Percentiles rank a stretch among this genome's conserved stretches.
phyloP scores from a whole-genome alignment of 2,329 filamentous ascomycete species.

The Botrytis deweyae region DNA sequence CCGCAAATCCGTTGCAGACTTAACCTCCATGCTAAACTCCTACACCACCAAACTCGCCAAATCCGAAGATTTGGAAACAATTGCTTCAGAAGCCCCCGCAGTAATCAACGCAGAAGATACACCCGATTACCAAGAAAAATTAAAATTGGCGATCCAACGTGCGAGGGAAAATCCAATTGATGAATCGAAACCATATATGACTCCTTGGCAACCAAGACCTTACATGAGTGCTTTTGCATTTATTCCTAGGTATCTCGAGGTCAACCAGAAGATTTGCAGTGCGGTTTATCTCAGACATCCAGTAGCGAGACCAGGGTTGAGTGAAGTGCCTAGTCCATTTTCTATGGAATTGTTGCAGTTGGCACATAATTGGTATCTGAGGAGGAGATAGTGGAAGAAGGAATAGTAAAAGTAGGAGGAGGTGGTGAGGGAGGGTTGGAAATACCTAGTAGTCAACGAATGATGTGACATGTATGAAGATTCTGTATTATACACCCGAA shows the following conservation, averaged over 20 bases:
- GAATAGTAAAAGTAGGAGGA: not conserved
- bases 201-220: conserved; percentile 82
- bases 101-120: conserved; percentile 27
- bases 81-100: not conserved
- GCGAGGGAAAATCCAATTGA: conserved; percentile 75
- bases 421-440: not conserved
- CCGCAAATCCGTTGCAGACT: not conserved
- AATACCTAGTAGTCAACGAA: not conserved
- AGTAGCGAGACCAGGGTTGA: conserved; percentile 76
- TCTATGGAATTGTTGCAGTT: conserved; percentile 67
- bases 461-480: conserved; percentile 28
- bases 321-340: conserved; percentile 86
- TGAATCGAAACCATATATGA: conserved; percentile 76
- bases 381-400: conserved; percentile 37
- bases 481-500: conserved; percentile 16
- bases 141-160: conserved; percentile 24
- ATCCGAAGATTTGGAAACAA: not conserved
- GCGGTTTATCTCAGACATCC: conserved; percentile 95
- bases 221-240: conserved; percentile 94
- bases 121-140: conserved; percentile 24
- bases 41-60: conserved; percentile 7
- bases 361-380: conserved; percentile 91
- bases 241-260: conserved; percentile 92
- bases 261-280: conserved; percentile 95
- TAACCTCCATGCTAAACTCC: not conserved